Base-by-base conservation (phyloP, 2,329 filamentous ascomycete genomes). In the Lachnellula suecica region DNA sequence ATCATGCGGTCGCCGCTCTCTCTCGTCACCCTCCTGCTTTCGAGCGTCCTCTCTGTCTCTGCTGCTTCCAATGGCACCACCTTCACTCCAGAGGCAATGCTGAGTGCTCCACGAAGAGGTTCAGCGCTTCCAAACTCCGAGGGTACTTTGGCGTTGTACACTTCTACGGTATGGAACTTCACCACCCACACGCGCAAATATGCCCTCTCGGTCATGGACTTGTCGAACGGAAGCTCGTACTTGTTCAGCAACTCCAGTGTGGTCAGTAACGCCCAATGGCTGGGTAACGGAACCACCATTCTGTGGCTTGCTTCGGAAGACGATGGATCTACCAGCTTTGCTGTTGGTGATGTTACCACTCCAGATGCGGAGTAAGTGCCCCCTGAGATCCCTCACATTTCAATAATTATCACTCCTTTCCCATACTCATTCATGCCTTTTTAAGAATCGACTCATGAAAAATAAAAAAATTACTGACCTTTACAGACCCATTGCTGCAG, bases 141-240 rank as follows among this genome's bases (percentile, higher is more conserved):
- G 44, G 87, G 85, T 37, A 81, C 80, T 47, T 75, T 81, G 55
- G 75, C 85, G 43, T 70, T 91, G 17, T 90, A 86, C 64, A 83
- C 82, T 41, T 79, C 83, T n/a, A 88, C 86, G 0, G 83, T 84
- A 2, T 95, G 95, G 68, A 91, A 84, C 7, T 96, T 95, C 68
- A 77, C 87, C 1, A 53, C 81, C 0, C 89, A 94, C 66, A 74
- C 76, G 46, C 85, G 84, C 64, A 81, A 77, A 5, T 78, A 76
- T 59, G 85, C 89, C 71, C 83, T 87, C 58, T 82, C 84, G 9
- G 70, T 91, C 27, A 73, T 95, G 46, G 83, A 91, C 60, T 75
- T 91, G 51, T 72, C 78, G 2, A 59, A 51, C 38, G 58, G 58
- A 9, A 45, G 47, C n/a, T 54, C 51, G 5, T 53, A 45, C 35